Evolutionary conservation across 1,284 basidiomycete species (phyloP), one percentile per base, ranked within the genome.

Genomic region (Golubevia sp.): DNA sequence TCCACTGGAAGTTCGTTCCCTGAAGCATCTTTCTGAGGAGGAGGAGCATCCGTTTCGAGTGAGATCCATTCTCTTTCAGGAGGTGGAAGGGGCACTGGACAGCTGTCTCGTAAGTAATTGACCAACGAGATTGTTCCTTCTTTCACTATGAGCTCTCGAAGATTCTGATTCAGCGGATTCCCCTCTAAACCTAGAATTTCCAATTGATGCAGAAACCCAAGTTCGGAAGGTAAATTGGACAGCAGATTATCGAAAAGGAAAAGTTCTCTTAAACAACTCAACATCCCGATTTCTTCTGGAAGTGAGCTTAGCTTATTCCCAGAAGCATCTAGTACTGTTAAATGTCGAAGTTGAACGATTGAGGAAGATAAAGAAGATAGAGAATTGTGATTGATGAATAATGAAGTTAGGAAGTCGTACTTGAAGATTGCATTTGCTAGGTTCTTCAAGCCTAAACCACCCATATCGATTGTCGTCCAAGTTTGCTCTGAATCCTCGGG

Each of bases 321-420:
- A 0, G 95, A 97, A 30, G 95, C 88, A 85, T 99, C 97, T 54
- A 99, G 89, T 18, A 96, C 86, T 67, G 94, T 92, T 54, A 99
- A 88, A 78, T 95, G 91, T 51, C 90, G 89, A 62, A 99, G 88
- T 74, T 89, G 90, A 59, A 91, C 87, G 70, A 99, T 93, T 83
- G 92, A 89, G 8, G 92, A 88, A 2, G 96, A 94, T 55, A 99
- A 86, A 71, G 88, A 85, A 18, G 90, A 87, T 62, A 99, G 88
- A 38, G 90, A 87, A 81, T 99, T 99, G 87, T 99, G 96, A 79
- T 98, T 98, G 85, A 99, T 92, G 85, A 97, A 99, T 61, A 99
- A 89, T 69, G 91, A 92, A 67, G 92, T 92, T 68, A 99, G 90
- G 86, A 97, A 98, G n/a, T 90, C 87, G 86, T 98, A 99, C 38